Evolutionary conservation across 306 rosid genomes (phyloP).

Genomic region (Cicer yamashitae): DNA sequence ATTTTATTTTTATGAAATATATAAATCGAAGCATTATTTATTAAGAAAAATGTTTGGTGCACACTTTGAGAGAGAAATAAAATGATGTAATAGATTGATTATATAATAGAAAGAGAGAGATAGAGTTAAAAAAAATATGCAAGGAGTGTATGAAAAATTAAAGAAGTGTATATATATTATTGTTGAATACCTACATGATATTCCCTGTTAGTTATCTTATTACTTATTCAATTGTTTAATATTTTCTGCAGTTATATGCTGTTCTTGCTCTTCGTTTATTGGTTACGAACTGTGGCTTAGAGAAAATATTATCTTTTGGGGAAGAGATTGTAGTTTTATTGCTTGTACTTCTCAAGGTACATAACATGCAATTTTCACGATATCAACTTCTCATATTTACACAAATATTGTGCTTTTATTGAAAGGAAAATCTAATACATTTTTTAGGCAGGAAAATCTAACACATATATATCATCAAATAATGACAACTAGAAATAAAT

Average conservation of each 20-base stretch:
- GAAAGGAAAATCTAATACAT: too few relatives aligned
- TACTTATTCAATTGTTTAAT: neutral
- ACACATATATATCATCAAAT: too few relatives aligned
- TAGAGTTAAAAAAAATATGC: too few relatives aligned
- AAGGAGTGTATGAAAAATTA: too few relatives aligned
- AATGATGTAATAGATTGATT: too few relatives aligned
- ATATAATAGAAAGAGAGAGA: too few relatives aligned
- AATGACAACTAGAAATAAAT: too few relatives aligned
- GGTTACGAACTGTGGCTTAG: conserved; percentile 15
- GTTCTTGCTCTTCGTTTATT: neutral
- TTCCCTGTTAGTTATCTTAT: too few relatives aligned
- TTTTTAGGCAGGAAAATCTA: too few relatives aligned
- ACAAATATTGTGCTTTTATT: neutral
- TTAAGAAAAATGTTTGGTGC: neutral
- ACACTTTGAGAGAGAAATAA: too few relatives aligned
- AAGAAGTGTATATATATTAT: too few relatives aligned
- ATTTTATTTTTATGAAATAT: neutral
- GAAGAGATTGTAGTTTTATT: neutral
- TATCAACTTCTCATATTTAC: conserved; percentile 1
- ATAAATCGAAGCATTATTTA: neutral
- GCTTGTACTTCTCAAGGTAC: conserved; percentile 40
- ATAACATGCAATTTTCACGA: conserved; percentile 13
- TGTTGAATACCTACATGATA: too few relatives aligned
- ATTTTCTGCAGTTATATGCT: conserved; percentile 27
- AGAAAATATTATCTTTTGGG: neutral